phyloP scores from a whole-genome alignment of 805 yeast genomes.

The Spathaspora gorwiae region DNA sequence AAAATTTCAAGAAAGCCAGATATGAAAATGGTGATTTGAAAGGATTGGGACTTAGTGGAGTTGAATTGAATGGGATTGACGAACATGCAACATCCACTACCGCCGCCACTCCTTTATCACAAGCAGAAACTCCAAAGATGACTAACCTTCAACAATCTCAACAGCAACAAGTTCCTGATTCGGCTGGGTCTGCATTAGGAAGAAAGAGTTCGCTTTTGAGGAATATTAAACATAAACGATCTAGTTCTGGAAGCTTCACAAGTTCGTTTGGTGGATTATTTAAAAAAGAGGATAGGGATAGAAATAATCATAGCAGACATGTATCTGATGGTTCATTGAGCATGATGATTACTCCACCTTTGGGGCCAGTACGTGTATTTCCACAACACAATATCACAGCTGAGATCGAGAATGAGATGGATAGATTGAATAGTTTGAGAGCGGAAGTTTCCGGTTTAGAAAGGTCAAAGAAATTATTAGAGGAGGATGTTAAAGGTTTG shows the following conservation, averaged over 20 bases:
- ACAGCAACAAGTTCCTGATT: not conserved
- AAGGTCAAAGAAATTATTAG: conserved; percentile 8
- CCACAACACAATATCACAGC: not conserved
- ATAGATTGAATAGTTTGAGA: not conserved
- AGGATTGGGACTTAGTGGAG: conserved; percentile 38
- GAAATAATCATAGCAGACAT: conserved; percentile 32
- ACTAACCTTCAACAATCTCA: not conserved
- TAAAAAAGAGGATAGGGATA: conserved; percentile 16
- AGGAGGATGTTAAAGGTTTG: conserved; percentile 20
- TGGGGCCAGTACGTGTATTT: not conserved
- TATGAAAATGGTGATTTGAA: conserved; percentile 19
- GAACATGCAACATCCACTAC: conserved; percentile 9
- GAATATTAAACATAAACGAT: conserved; percentile 37
- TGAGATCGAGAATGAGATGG: not conserved
- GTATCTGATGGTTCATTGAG: conserved; percentile 35
- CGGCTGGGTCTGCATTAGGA: not conserved
- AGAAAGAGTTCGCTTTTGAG: conserved; percentile 5
- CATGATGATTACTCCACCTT: not conserved
- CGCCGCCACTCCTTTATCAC: conserved; percentile 27
- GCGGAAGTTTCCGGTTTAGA: conserved; percentile 11
- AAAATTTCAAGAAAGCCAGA: conserved; percentile 9
- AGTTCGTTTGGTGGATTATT: conserved; percentile 18
- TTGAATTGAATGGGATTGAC: conserved; percentile 15
- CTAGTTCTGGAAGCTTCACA: conserved; percentile 9
- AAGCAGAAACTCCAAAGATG: conserved; percentile 16